Percentiles rank a stretch among this genome's conserved stretches.
These are phyloP conservation scores for Xanthoconium stramineum DNA, from an alignment of 768 basidiomycete species.

Conservation along the genomic window DNA sequence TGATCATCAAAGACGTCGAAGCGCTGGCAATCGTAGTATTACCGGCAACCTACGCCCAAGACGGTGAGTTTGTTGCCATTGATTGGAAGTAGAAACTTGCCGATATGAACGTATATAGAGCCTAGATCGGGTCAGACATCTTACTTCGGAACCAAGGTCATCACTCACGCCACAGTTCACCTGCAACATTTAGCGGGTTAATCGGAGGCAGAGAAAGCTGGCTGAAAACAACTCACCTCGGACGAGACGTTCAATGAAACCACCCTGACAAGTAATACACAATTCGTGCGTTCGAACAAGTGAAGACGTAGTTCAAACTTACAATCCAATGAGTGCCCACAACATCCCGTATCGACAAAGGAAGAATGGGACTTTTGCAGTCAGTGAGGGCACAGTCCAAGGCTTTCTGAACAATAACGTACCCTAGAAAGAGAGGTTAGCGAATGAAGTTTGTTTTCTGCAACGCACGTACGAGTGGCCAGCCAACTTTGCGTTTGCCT, in stretches of 20 bases:
- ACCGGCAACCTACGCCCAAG: constrained; percentile 20
- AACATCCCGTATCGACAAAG: constrained; percentile 70
- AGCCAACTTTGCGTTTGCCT: constrained; percentile 55
- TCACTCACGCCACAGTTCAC: constrained; percentile 57
- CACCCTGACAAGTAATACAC: constrained; percentile 38
- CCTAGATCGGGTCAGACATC: constrained; percentile 33
- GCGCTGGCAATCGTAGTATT: constrained; percentile 28
- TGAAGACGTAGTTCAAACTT: constrained; percentile 12
- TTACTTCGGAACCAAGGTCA: not conserved
- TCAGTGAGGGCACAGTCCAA: constrained; percentile 5
- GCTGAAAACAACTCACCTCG: constrained; percentile 10
- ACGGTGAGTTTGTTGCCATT: not conserved
- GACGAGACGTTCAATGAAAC: constrained; percentile 52
- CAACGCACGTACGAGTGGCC: constrained; percentile 58
- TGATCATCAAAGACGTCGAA: constrained; percentile 61
- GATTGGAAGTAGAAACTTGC: constrained; percentile 31
- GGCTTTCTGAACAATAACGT: not conserved
- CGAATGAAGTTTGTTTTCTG: not conserved
- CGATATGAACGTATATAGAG: constrained; percentile 67
- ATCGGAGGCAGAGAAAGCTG: not conserved
- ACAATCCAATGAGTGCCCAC: constrained; percentile 64
- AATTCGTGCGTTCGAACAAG: not conserved
- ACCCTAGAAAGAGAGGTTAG: constrained; percentile 18
- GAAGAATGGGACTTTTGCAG: constrained; percentile 55
- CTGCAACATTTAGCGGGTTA: constrained; percentile 22